Evolutionary conservation across 2,329 filamentous ascomycete species (phyloP).

Genomic region (Xylariaceae sp.): DNA sequence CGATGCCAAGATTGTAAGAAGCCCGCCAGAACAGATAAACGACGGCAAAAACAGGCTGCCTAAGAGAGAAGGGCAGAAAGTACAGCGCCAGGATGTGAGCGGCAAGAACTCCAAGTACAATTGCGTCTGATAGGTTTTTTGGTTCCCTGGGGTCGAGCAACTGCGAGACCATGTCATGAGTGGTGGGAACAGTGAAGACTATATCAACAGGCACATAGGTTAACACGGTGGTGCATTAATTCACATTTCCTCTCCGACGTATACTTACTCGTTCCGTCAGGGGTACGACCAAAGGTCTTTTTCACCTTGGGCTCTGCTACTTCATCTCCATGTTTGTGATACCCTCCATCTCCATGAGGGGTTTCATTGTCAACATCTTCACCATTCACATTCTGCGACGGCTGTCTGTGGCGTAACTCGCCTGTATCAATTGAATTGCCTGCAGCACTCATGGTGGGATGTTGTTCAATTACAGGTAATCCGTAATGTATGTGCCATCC

Average conservation of each 20-base stretch:
- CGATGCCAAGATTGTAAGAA: slow-evolving; percentile 92
- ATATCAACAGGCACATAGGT: slow-evolving; percentile 7
- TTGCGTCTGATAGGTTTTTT: slow-evolving; percentile 86
- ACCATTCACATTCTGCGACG: slow-evolving; percentile 14
- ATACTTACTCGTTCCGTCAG: slow-evolving; percentile 81
- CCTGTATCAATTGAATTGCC: slow-evolving; percentile 22
- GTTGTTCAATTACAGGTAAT: not conserved
- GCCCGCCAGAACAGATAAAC: slow-evolving; percentile 92
- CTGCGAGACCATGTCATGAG: slow-evolving; percentile 99
- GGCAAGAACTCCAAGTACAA: slow-evolving; percentile 78
- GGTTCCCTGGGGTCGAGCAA: slow-evolving; percentile 91
- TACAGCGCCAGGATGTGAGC: slow-evolving; percentile 75
- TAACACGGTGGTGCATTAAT: slow-evolving; percentile 7
- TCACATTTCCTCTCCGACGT: not conserved
- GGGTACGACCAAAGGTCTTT: slow-evolving; percentile 89
- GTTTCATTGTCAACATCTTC: slow-evolving; percentile 11
- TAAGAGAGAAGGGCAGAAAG: slow-evolving; percentile 68
- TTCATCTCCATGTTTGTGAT: slow-evolving; percentile 17
- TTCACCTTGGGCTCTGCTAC: slow-evolving; percentile 41
- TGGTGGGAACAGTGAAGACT: slow-evolving; percentile 96
- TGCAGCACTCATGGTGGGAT: slow-evolving; percentile 29
- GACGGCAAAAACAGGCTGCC: slow-evolving; percentile 76
- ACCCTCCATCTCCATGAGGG: slow-evolving; percentile 19
- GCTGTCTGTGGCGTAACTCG: slow-evolving; percentile 35
- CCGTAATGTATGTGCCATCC: not conserved